Base-by-base conservation (phyloP, 768 basidiomycete species). In the Pisolithus tinctorius region DNA sequence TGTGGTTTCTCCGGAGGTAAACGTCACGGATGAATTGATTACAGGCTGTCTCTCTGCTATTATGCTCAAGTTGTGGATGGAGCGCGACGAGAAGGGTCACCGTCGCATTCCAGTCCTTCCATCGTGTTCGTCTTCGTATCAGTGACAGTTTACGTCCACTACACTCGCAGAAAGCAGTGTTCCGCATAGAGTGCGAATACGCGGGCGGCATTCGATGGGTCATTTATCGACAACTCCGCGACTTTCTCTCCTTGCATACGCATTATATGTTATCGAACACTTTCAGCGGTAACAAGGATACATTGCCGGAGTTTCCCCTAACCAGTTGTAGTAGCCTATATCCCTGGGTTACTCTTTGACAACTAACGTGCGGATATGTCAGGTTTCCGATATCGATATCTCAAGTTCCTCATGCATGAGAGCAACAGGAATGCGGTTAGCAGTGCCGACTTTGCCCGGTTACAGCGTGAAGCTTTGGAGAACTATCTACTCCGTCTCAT, bases 151-250 rank as follows among this genome's bases (percentile, higher is more conserved):
- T 93, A 26, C 84, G 93, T 69, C 88, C 90, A 4, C 71, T 88
- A 56, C 81, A 91, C 55, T 77, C 80, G 20, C 71, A 80, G 42
- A 88, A 87, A 62, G 82, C 88, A 4, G 83, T 91, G 2, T 94
- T 94, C 64, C 81, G 91, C 14, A 92, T 94, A 58, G 92, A 94
- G 67, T 97, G 93, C 64, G 90, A 96, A 67, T 98, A 99, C 65
- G 95, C 92, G 0, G 93, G 95, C 57, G 92, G 92, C 20, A 83
- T 79, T 62, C 75, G 93, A 66, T 99, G 96, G 95, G 94, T 96
- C 27, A 78, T 92, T n/a, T 93, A 93, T 68, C 84, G 95, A 48
- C 86, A 94, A 69, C 76, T 96, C 49, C 83, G 90, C 55, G 95
- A 98, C 65, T 96, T 99, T 62, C 49, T 95, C 43, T 86, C 86